Percentiles rank a stretch among this genome's conserved stretches.
phyloP scores from a whole-genome alignment of 371 early-diverging fungal species.

The Apophysomyces trapeziformis region DNA sequence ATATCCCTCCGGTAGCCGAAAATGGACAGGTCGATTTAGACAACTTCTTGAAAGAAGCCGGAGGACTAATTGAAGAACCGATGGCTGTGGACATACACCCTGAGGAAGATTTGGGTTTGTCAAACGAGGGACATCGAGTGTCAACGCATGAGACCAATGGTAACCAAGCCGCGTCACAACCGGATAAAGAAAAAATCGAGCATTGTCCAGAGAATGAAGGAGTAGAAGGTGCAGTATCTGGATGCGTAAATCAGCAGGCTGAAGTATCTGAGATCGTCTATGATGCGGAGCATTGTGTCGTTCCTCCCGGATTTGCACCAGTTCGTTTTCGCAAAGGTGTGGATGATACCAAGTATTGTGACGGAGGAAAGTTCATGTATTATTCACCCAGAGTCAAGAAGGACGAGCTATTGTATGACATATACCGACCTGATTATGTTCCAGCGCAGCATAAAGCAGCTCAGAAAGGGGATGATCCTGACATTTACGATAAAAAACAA shows the following conservation, averaged over 20 bases:
- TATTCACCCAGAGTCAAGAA: slow-evolving; percentile 16
- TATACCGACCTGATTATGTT: slow-evolving; percentile 50
- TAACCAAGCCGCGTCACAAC: not conserved
- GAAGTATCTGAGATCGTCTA: not conserved
- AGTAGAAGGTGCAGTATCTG: slow-evolving; percentile 12
- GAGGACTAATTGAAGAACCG: slow-evolving; percentile 10
- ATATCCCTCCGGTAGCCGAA: not conserved
- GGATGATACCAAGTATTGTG: slow-evolving; percentile 49
- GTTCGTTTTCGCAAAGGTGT: slow-evolving; percentile 34
- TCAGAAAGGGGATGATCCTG: not conserved
- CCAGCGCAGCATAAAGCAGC: slow-evolving; percentile 27
- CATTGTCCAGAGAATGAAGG: not conserved
- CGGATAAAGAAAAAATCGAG: not conserved
- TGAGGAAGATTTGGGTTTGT: not conserved
- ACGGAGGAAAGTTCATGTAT: slow-evolving; percentile 55
- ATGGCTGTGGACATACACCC: not conserved
- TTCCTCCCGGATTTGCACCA: slow-evolving; percentile 57
- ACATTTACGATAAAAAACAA: not conserved
- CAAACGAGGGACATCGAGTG: slow-evolving; percentile 3
- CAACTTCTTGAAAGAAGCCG: slow-evolving; percentile 14
- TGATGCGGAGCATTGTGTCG: slow-evolving; percentile 12
- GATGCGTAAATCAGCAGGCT: not conserved
- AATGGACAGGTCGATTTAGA: slow-evolving; percentile 16
- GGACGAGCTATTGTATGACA: slow-evolving; percentile 17
- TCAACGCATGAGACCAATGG: not conserved